Evolutionary conservation across 176 grass and related monocot genomes (phyloP).

Genomic region (Cenchrus purpureus): DNA sequence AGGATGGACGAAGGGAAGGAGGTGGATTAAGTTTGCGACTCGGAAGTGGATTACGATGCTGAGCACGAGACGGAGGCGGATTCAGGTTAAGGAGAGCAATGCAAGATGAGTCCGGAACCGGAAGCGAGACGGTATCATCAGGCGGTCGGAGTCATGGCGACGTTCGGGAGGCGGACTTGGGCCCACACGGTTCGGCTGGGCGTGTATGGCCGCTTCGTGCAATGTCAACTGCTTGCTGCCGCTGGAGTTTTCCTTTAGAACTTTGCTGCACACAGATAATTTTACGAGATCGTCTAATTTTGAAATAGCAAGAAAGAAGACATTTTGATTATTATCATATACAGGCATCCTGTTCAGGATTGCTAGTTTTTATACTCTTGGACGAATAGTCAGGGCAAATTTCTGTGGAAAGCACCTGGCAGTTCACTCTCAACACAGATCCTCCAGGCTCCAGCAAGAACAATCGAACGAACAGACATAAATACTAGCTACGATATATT

Average conservation of each 20-base stretch:
- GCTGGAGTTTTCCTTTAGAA: not conserved
- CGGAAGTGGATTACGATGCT: not conserved
- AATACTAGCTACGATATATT: not conserved
- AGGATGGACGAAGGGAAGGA: not conserved
- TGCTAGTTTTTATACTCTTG: not conserved
- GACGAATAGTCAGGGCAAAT: not conserved
- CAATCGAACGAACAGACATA: not conserved
- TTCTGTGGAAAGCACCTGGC: not conserved
- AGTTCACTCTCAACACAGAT: not conserved
- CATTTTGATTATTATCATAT: not conserved
- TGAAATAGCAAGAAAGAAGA: not conserved
- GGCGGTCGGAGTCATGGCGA: not conserved
- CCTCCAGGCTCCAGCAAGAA: not conserved
- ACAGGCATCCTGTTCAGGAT: not conserved
- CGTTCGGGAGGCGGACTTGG: not conserved
- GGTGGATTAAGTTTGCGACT: not conserved
- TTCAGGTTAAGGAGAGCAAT: not conserved
- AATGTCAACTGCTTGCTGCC: slow-evolving; percentile 24
- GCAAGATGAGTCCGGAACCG: not conserved
- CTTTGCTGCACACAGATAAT: not conserved
- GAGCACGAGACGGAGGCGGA: slow-evolving; percentile 17
- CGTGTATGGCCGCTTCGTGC: not conserved
- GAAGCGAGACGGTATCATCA: not conserved
- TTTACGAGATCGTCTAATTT: not conserved
- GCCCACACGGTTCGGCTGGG: slow-evolving; percentile 15